Evolutionary conservation across 1,139 yeast genomes (phyloP).

Genomic region (Debaryomyces udenii): DNA sequence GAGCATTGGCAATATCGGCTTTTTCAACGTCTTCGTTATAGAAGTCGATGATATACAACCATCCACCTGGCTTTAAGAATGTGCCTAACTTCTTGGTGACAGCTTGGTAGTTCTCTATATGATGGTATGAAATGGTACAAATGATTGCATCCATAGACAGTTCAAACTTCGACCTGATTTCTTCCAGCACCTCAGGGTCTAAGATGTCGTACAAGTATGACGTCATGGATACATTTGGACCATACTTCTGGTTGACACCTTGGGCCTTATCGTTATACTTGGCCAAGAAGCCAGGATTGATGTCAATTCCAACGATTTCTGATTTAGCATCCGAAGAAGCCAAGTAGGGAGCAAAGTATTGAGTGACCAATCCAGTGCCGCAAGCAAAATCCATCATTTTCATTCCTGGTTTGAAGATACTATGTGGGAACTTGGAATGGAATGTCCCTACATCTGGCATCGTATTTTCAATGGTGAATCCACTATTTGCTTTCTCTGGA

Average conservation of each 20-base stretch:
- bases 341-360: conserved; percentile 33
- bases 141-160: conserved; percentile 34
- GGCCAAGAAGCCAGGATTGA: conserved; percentile 32
- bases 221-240: conserved; percentile 15
- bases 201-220: conserved; percentile 33
- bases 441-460: conserved; percentile 20
- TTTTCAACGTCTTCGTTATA: conserved; percentile 36
- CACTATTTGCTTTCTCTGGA: conserved; percentile 16
- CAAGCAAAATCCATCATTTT: conserved; percentile 47
- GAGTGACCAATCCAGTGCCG: conserved; percentile 44
- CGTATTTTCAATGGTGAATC: conserved; percentile 16
- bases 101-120: conserved; percentile 33
- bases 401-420: conserved; percentile 30
- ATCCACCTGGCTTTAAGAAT: conserved; percentile 38
- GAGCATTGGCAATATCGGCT: background rate
- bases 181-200: conserved; percentile 22
- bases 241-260: conserved; percentile 8
- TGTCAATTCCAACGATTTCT: conserved; percentile 40
- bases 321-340: conserved; percentile 15
- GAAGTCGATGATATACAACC: conserved; percentile 40
- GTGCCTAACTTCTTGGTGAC: conserved; percentile 35
- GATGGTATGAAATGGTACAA: conserved; percentile 47
- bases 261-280: conserved; percentile 24
- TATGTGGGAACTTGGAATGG: conserved; percentile 14
- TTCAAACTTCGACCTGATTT: conserved; percentile 21